phyloP scores from a whole-genome alignment of 148 eudicot genomes.

The Cornus suecica region DNA sequence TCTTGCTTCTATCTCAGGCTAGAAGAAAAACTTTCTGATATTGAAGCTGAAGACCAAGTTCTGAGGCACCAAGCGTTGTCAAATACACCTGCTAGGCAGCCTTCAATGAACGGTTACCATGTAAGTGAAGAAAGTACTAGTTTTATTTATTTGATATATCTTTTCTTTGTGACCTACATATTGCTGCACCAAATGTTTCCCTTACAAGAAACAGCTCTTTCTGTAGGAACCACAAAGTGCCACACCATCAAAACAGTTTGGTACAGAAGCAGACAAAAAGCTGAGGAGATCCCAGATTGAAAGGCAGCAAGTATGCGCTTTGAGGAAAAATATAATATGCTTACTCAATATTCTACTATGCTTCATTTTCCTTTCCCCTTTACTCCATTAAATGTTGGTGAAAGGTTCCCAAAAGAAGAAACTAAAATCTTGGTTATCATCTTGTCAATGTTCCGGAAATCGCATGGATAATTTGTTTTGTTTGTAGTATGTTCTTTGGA shows the following conservation, averaged over 20 bases:
- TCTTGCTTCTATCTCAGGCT: conserved; percentile 40
- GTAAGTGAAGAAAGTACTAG: conserved; percentile 30
- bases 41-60: conserved; percentile 53
- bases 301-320: conserved; percentile 62
- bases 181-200: not conserved
- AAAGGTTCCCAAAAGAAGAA: not conserved
- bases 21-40: conserved; percentile 67
- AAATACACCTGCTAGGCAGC: conserved; percentile 45
- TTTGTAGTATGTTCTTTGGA: not conserved
- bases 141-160: conserved; percentile 1
- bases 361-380: not conserved
- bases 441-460: not conserved
- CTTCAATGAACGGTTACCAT: conserved; percentile 44
- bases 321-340: not conserved
- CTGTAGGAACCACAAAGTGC: conserved; percentile 49
- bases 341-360: not conserved
- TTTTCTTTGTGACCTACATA: not conserved
- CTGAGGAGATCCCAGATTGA: conserved; percentile 64
- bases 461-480: not conserved
- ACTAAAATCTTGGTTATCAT: conserved; percentile 5
- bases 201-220: conserved; percentile 12
- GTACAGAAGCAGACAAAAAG: conserved; percentile 36
- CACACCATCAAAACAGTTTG: conserved; percentile 48
- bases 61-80: conserved; percentile 51
- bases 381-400: not conserved